Evolutionary conservation across 169 alveolate species (phyloP), one percentile per base, ranked within the genome.

Genomic region (Toxoplasma gondii): DNA sequence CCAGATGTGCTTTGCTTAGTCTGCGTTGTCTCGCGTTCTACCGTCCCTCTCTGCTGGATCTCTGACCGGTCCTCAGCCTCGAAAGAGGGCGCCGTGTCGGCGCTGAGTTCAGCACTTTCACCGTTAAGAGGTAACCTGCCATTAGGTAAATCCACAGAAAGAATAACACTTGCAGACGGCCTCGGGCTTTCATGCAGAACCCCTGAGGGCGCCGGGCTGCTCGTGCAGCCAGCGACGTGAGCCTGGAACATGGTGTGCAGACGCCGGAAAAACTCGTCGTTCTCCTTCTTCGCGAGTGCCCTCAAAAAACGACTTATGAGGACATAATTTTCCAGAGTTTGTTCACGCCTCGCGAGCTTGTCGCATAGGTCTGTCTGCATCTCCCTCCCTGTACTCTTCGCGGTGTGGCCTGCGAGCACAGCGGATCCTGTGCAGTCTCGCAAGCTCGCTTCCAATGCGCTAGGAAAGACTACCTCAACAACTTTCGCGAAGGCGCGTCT

Each of bases 201-300:
- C 16, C 22, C 58, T 49, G 58, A 49, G 58, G 58, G 58, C 22
- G 22, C 58, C 12, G 0, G 4, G 58, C 58, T 49, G 58, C 58
- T 49, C 22, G 58, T 49, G 58, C 58, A 49, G 58, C 27, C 1
- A 49, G 58, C 58, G 58, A 29, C 78, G 78, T 64, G 78, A 19
- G 78, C 78, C 34, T 64, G 78, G 78, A 64, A 64, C 7, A 64
- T 64, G 34, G 12, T 19, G 36, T 38, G 39, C 87, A 78, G 45
- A 39, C 44, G 29, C 27, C 87, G 45, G 34, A 78, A 39, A 34
- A 78, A 78, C 0, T 27, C 43, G 31, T 78, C 87, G 87, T 34
- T 78, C 34, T 78, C 87, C 45, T 78, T 78, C 87, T 78, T 78
- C 45, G 87, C 87, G 87, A 78, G 87, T 78, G 87, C 87, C 43